These are phyloP conservation scores for Fraxinus paxiana DNA, from an alignment of 305 asterid species.

Conservation along the genomic window DNA sequence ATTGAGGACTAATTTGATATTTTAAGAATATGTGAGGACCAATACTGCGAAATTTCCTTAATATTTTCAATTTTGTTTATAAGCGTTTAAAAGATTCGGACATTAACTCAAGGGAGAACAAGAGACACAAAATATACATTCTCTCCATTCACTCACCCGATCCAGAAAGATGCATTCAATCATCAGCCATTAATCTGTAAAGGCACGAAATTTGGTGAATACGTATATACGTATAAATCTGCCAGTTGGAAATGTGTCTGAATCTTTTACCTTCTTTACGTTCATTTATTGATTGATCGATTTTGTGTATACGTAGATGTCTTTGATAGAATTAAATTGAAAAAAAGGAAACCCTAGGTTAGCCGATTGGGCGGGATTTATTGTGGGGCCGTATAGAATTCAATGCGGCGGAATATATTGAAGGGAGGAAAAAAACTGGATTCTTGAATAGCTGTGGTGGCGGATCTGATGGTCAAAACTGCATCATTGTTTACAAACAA, in stretches of 20 bases:
- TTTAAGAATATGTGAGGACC: neutral
- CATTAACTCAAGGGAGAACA: neutral
- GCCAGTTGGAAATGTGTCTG: neutral
- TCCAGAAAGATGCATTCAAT: slow-evolving; percentile 51
- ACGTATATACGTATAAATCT: neutral
- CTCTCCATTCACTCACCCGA: slow-evolving; percentile 54
- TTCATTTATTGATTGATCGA: neutral
- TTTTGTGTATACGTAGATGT: neutral
- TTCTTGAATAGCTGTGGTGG: slow-evolving; percentile 37
- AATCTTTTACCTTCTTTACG: neutral
- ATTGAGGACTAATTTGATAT: neutral
- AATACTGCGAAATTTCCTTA: neutral
- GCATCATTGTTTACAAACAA: slow-evolving; percentile 19
- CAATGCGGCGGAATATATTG: slow-evolving; percentile 24
- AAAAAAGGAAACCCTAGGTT: slow-evolving; percentile 6
- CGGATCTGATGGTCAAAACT: slow-evolving; percentile 57
- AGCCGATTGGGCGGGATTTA: neutral
- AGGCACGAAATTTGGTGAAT: neutral
- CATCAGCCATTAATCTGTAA: slow-evolving; percentile 27
- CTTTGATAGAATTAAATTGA: neutral
- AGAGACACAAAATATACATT: neutral
- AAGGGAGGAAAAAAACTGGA: slow-evolving; percentile 31
- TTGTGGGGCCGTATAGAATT: neutral
- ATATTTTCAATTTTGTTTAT: neutral
- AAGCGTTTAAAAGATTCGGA: neutral